phyloP scores from a whole-genome alignment of 768 basidiomycete species.

The Amanita rubescens region DNA sequence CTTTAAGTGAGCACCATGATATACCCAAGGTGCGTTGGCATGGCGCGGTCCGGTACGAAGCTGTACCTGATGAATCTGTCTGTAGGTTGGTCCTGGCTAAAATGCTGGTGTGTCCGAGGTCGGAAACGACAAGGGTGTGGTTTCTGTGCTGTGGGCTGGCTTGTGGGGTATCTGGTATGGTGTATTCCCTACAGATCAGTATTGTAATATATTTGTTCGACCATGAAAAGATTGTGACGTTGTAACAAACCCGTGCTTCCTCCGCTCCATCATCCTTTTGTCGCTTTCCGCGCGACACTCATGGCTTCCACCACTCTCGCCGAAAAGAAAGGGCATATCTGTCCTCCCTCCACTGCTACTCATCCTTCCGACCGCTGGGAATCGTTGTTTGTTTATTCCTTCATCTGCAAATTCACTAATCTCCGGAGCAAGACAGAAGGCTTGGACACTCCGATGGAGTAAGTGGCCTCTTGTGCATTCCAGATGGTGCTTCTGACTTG shows the following conservation, averaged over 20 bases:
- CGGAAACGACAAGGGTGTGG: conserved; percentile 13
- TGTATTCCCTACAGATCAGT: conserved; percentile 10
- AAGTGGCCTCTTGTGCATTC: conserved; percentile 29
- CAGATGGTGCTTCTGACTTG: conserved; percentile 14
- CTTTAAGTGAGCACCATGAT: conserved; percentile 89
- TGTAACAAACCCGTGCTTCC: conserved; percentile 23
- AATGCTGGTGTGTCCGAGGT: conserved; percentile 25
- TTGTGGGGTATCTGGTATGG: neutral
- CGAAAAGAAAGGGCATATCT: conserved; percentile 39
- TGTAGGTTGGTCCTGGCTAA: conserved; percentile 83
- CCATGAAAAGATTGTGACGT: conserved; percentile 30
- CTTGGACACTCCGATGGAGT: conserved; percentile 79
- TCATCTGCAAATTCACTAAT: conserved; percentile 77
- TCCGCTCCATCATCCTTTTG: conserved; percentile 21
- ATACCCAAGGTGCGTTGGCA: conserved; percentile 67
- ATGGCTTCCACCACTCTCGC: conserved; percentile 25
- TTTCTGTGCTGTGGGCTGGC: neutral
- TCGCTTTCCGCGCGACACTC: conserved; percentile 29
- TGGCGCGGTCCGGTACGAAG: neutral
- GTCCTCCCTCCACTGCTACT: conserved; percentile 53
- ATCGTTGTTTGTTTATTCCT: conserved; percentile 76
- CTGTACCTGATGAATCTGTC: conserved; percentile 11
- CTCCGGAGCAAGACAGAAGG: conserved; percentile 72
- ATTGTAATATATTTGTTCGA: conserved; percentile 50
- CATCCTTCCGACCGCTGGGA: conserved; percentile 86